These are phyloP conservation scores for Diaporthe australafricana DNA, from an alignment of 2,329 filamentous ascomycete species.

Conservation along the genomic window DNA sequence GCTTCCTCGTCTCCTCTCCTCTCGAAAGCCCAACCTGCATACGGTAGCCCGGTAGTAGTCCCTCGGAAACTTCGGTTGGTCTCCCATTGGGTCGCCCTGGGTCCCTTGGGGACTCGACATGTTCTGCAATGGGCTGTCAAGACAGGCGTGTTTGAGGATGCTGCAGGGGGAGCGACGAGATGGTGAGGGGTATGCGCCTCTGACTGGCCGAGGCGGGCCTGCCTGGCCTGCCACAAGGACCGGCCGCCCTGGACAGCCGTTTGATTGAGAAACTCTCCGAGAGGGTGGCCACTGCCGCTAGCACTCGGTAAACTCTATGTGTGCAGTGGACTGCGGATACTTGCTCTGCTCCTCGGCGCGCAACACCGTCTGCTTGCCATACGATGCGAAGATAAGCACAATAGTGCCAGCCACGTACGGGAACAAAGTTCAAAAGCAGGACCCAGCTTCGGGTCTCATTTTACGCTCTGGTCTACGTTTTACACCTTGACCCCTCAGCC, in stretches of 20 bases:
- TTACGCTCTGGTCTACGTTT: constrained; percentile 1
- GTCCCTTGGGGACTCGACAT: constrained; percentile 10
- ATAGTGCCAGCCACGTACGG: not conserved
- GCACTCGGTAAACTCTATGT: constrained; percentile 12
- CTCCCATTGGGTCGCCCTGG: not conserved
- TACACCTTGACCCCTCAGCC: constrained; percentile 4
- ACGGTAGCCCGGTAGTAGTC: not conserved
- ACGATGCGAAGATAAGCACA: too few species aligned
- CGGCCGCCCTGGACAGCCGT: constrained; percentile 14
- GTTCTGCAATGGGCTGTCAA: not conserved
- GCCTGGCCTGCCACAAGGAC: constrained; percentile 18
- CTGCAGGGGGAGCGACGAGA: constrained; percentile 39
- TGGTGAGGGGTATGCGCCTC: constrained; percentile 31
- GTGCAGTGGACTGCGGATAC: too few species aligned
- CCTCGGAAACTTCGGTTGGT: constrained; percentile 16
- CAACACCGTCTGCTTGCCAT: not conserved
- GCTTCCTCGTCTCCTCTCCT: not conserved
- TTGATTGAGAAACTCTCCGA: constrained; percentile 15
- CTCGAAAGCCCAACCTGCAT: not conserved
- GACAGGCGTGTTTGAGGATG: constrained; percentile 40
- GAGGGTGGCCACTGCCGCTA: not conserved
- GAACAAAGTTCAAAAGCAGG: not conserved
- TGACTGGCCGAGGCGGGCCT: constrained; percentile 30
- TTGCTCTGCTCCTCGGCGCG: not conserved
- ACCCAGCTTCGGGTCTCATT: constrained; percentile 1